Base-by-base conservation (phyloP, 164 flowering plant species). In the Protea cynaroides region DNA sequence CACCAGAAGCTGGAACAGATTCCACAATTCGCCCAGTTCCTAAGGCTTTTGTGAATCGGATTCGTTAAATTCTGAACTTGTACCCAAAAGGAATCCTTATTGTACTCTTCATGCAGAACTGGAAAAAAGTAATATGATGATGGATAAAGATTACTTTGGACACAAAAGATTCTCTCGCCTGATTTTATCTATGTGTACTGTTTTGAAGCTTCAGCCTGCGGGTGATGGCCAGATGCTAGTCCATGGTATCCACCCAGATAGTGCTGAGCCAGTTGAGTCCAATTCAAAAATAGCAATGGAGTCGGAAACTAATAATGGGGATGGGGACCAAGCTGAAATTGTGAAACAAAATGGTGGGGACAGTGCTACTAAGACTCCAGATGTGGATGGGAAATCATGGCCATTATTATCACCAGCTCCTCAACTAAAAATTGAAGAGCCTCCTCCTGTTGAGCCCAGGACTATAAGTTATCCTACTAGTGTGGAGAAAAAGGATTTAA, bases 101-200 rank as follows among this genome's bases (percentile, higher is more conserved):
- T 60, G 23, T 77, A 80, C 72, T 6, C 86, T 93, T 19, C 82
- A 86, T 12, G 0, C 59, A 7, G 88, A 84, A 70, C 70, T 93
- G 68, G 58, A 8, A 1, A 82, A 65, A 67, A 44, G 52, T 61
- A 67, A 75, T 76, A 37, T 83, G 13, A 3, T 0, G 43, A 14
- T 87, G 23, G 89, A 85, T 56, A 85, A 72, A 70, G 83, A 87
- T 43, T 76, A 71, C 0, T 89, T 87, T 68, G 97, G 98, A 12
- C 65, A 89, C 72, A 83, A 76, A 66, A 90, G 81, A 59, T 90
- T 94, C 69, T 76, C 86, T 50, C 75, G 73, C 43, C 75, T 94
- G 71, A 86, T 94, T 49, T 34, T 61, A 36, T 75, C 96, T 4
- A 72, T 89, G 81, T 88, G 88, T 8, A 65, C 74, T 23, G 65